Evolutionary conservation across 805 yeast species (phyloP), one percentile per base, ranked within the genome.

Genomic region (Ascoidea rubescens): DNA sequence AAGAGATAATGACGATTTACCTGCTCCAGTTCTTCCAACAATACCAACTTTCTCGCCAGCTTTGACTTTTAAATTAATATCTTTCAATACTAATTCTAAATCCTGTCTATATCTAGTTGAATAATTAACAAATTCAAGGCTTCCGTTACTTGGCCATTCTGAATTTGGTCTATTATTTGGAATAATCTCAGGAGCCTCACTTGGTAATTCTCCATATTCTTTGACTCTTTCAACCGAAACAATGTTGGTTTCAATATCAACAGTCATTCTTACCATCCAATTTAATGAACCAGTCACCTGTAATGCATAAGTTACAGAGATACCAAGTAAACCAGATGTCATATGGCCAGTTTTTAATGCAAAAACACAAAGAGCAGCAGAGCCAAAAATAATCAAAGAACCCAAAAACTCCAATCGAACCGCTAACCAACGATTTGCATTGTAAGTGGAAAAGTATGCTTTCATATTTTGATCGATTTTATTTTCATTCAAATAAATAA

Each of bases 181-280:
- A 51, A 84, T 71, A 30, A 81, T 64, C 51, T 73, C 80, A 1
- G 93, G 87, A 5, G 97, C 98, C 70, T 93, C 99, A n/a, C 89
- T 73, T 45, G 70, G 70, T 55, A 93, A 71, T n/a, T 70, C 66
- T 44, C 95, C 78, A 66, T 90, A 91, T 66, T 91, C 99, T 67
- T 87, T 74, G 51, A 91, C 82, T 69, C 99, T 82, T 71, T 91
- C 99, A 48, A 95, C 96, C 17, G 96, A 86, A 45, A 93, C 99
- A 70, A 93, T 90, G 67, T 89, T 91, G 10, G 97, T 89, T 67
- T 93, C 99, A 48, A 93, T 96, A 60, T 93, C 99, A 47, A 93
- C 99, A 0, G 97, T 87, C 98, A 90, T 91, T 70, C 99, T 79
- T 33, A 93, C 98, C 67, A 93, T 88, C 97, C 97, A 91, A 67